Evolutionary conservation across 129 eudicot species (phyloP).

Genomic region (Saposhnikovia divaricata): DNA sequence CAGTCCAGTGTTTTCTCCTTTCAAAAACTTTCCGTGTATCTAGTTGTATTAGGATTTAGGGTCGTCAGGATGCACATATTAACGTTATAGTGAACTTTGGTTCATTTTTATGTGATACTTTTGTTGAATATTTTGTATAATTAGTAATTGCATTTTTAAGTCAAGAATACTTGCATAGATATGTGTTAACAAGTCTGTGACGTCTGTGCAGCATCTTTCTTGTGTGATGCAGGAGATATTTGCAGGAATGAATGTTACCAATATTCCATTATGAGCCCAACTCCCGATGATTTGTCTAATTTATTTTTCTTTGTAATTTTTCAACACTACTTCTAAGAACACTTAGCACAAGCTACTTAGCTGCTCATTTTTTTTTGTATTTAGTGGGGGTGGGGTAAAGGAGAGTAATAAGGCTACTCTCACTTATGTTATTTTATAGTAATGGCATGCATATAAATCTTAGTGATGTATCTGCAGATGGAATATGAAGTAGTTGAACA

Average conservation of each 20-base stretch:
- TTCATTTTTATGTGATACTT: not conserved
- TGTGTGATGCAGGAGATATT: not conserved
- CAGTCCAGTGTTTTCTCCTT: not conserved
- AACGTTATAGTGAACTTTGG: not conserved
- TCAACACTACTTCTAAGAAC: not conserved
- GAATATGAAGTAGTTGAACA: conserved; percentile 33
- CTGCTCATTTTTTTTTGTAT: not conserved
- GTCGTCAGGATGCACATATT: not conserved
- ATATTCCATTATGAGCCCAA: not conserved
- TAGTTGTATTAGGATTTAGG: not conserved
- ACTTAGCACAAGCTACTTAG: not conserved
- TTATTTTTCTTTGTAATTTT: not conserved
- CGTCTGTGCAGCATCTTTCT: not conserved
- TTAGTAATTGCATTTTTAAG: not conserved
- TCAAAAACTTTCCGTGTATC: not conserved
- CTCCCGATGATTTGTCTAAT: not conserved
- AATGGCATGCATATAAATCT: not conserved
- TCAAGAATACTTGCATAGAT: not conserved
- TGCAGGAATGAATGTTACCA: not conserved
- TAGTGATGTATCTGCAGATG: conserved; percentile 32
- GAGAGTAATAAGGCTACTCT: not conserved
- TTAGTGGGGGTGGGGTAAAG: too few species aligned
- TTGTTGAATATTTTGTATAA: too few species aligned
- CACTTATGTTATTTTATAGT: not conserved
- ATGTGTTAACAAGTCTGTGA: not conserved